Conservation (phyloP, 148 eudicot genomes). For the Silene uniflora region DNA sequence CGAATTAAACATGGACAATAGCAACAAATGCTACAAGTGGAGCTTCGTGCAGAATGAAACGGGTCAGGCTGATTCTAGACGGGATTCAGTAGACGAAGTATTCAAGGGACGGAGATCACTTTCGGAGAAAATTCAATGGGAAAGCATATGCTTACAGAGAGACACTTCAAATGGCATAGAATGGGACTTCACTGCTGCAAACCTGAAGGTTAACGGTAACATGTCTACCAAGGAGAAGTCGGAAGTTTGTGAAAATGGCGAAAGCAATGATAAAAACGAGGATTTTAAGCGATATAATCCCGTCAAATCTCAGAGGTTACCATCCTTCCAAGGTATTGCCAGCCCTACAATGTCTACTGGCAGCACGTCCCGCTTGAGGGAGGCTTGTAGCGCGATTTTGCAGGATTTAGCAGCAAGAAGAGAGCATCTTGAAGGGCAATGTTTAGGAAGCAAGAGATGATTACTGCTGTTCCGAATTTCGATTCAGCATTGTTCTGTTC, state of each 20-base stretch:
- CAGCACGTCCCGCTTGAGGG: constrained; percentile 29
- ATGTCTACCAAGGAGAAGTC: constrained; percentile 31
- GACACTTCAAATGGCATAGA: constrained; percentile 53
- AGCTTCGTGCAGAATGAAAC: constrained; percentile 33
- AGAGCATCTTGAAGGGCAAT: constrained; percentile 16
- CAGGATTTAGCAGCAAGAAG: constrained; percentile 29
- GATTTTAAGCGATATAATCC: constrained; percentile 49
- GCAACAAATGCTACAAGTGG: constrained; percentile 53
- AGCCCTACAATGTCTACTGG: constrained; percentile 27
- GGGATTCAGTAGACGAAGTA: constrained; percentile 47
- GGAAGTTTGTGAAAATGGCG: constrained; percentile 27
- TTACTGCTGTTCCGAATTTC: neutral
- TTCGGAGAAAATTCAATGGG: constrained; percentile 56
- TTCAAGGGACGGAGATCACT: constrained; percentile 53
- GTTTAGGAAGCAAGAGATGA: constrained; percentile 21
- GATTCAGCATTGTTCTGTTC: constrained; percentile 5
- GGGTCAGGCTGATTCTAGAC: constrained; percentile 43
- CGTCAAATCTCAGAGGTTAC: constrained; percentile 52
- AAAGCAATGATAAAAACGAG: constrained; percentile 33
- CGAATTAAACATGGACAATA: constrained; percentile 62
- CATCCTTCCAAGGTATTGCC: constrained; percentile 22
- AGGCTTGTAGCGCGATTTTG: constrained; percentile 32
- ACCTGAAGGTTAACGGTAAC: constrained; percentile 27
- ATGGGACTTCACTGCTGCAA: constrained; percentile 48
- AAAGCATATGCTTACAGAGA: constrained; percentile 47